These are phyloP conservation scores for Auricularia sp. DNA, from an alignment of 768 basidiomycete species.

Conservation along the genomic window DNA sequence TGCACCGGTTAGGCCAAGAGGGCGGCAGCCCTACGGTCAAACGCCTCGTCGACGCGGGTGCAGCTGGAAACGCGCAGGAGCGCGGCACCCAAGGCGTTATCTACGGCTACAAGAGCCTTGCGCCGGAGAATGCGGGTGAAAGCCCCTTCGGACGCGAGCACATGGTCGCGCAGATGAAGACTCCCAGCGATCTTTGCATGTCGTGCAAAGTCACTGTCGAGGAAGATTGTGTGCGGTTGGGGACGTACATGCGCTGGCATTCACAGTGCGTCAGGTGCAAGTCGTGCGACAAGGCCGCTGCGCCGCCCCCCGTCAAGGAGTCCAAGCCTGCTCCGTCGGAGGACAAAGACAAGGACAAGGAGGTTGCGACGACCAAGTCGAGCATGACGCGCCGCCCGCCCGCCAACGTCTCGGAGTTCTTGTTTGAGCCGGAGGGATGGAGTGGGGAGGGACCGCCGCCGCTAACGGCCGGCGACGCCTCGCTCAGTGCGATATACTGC, in stretches of 20 bases:
- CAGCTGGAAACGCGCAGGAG: conserved; percentile 27
- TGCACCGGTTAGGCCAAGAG: conserved; percentile 83
- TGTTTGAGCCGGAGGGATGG: not conserved
- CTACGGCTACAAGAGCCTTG: conserved; percentile 87
- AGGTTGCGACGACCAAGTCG: conserved; percentile 42
- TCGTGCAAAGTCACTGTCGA: conserved; percentile 86
- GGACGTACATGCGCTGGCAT: conserved; percentile 97
- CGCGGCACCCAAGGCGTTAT: conserved; percentile 75
- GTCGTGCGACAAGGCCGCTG: conserved; percentile 65
- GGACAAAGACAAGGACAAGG: conserved; percentile 42
- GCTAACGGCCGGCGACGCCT: conserved; percentile 19
- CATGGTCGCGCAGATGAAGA: conserved; percentile 3
- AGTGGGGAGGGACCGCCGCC: conserved; percentile 47
- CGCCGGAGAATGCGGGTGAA: conserved; percentile 85
- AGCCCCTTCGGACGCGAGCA: conserved; percentile 45
- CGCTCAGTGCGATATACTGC: conserved; percentile 50
- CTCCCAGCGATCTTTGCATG: conserved; percentile 85
- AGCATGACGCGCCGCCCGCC: conserved; percentile 40
- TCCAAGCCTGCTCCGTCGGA: conserved; percentile 22
- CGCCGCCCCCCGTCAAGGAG: conserved; percentile 33
- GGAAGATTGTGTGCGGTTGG: conserved; percentile 91
- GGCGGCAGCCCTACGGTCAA: conserved; percentile 71
- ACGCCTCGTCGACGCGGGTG: conserved; percentile 60
- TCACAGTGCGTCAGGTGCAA: conserved; percentile 84
- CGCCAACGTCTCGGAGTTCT: not conserved